These are phyloP conservation scores for Thraustochytrium sp. DNA, from an alignment of 352 stramenopile genomes.

Conservation along the genomic window DNA sequence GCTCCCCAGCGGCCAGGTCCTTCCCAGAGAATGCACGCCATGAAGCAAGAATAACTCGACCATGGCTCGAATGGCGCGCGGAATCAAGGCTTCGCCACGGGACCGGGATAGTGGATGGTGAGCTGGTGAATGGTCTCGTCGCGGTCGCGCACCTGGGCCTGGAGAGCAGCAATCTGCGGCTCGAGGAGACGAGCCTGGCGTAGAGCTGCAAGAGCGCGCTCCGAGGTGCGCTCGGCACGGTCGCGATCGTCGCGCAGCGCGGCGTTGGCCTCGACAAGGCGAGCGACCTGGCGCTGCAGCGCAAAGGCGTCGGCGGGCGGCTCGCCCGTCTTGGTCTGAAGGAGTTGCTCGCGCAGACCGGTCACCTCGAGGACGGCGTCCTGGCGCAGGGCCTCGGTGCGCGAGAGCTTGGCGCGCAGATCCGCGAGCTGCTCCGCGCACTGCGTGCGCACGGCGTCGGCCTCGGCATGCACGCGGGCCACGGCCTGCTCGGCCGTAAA, in stretches of 20 bases:
- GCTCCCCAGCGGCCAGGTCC: no score
- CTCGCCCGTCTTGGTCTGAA: background rate
- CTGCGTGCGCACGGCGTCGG: background rate
- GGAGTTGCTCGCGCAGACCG: slow-evolving; percentile 7
- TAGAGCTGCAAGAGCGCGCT: background rate
- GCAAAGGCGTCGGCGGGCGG: background rate
- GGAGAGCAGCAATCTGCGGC: background rate
- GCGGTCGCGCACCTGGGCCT: background rate
- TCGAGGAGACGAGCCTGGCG: background rate
- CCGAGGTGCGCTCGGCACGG: background rate
- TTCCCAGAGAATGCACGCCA: no score
- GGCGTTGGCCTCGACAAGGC: background rate
- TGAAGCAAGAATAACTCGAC: no score
- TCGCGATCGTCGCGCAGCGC: background rate
- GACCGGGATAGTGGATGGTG: slow-evolving; percentile 8
- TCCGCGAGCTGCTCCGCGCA: background rate
- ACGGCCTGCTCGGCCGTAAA: background rate
- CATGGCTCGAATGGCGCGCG: no score
- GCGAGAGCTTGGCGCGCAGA: background rate
- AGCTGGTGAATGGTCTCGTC: slow-evolving; percentile 23
- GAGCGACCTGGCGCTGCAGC: background rate
- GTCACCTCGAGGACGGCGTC: background rate
- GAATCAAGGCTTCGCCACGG: no score
- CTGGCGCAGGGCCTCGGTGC: background rate
- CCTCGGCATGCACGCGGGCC: background rate